A percentile compares a stretch with the other conserved stretches of the same genome.
Evolutionary conservation across 257 asterid genomes (phyloP).

Genomic region (Nicotiana undulata): DNA sequence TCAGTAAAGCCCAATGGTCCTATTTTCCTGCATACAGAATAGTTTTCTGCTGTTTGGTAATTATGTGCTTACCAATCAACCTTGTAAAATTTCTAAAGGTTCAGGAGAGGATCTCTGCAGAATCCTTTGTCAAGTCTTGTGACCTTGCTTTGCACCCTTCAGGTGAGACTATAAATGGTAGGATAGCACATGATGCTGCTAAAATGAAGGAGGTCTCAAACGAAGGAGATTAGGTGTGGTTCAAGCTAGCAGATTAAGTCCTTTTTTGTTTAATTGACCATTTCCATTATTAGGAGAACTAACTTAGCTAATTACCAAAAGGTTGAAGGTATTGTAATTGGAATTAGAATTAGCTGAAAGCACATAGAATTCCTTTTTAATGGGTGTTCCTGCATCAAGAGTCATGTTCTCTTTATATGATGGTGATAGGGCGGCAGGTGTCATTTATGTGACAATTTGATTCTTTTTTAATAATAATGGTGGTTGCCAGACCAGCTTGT

Average conservation of each 20-base stretch:
- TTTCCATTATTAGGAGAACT: background rate
- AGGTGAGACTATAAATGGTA: background rate
- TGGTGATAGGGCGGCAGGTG: background rate
- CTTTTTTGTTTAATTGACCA: background rate
- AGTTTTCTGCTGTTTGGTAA: background rate
- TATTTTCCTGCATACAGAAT: background rate
- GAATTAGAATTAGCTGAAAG: background rate
- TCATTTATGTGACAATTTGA: background rate
- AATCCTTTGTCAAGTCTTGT: background rate
- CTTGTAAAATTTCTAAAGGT: background rate
- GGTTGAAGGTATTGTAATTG: background rate
- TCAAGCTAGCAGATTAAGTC: background rate
- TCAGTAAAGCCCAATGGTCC: background rate
- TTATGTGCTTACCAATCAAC: background rate
- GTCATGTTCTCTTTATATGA: background rate
- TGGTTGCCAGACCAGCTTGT: background rate
- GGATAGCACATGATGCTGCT: background rate
- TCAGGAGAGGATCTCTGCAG: background rate
- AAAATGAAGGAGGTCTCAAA: background rate
- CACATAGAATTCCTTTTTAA: background rate
- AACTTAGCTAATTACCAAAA: background rate
- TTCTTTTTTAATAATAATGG: background rate
- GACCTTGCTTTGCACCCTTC: background rate
- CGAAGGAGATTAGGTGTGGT: background rate
- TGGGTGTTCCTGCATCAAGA: background rate